These are phyloP conservation scores for Xenoacremonium recifei DNA, from an alignment of 2,329 filamentous ascomycete genomes.

Conservation along the genomic window DNA sequence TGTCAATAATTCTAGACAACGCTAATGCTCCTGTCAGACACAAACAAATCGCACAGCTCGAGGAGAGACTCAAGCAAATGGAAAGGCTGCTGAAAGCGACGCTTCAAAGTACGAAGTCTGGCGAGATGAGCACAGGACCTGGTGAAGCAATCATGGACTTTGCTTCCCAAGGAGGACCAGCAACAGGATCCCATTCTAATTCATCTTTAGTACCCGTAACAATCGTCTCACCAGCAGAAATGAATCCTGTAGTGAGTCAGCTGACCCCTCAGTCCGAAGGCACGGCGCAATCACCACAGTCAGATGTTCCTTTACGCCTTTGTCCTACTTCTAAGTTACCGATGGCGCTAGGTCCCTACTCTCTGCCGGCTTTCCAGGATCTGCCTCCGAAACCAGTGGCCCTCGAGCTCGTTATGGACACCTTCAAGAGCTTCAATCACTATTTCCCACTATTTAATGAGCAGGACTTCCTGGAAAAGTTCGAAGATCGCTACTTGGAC, in stretches of 20 bases:
- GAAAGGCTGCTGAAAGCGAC: conserved; percentile 8
- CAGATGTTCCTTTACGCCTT: no score
- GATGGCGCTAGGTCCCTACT: conserved; percentile 8
- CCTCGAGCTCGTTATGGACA: conserved; percentile 10
- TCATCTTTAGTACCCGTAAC: no score
- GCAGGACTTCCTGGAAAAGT: conserved; percentile 11
- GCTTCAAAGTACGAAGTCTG: not conserved
- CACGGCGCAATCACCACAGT: no score
- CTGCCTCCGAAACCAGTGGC: conserved; percentile 14
- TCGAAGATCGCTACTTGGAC: conserved; percentile 11
- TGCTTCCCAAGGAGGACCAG: no score
- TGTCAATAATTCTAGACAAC: not conserved
- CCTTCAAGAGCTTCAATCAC: conserved; percentile 13
- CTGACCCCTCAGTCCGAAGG: no score
- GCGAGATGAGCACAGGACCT: no score
- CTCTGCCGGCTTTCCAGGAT: conserved; percentile 4
- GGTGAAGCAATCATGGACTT: no score
- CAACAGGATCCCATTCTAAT: no score
- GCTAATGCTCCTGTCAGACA: conserved; percentile 5
- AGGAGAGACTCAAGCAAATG: conserved; percentile 15
- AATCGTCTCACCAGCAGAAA: no score
- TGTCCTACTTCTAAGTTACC: no score
- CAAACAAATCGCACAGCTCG: conserved; percentile 17
- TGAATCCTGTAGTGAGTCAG: no score
- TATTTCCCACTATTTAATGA: conserved; percentile 21